phyloP scores from a whole-genome alignment of 495 filamentous ascomycete species.

The Darksidea phi region DNA sequence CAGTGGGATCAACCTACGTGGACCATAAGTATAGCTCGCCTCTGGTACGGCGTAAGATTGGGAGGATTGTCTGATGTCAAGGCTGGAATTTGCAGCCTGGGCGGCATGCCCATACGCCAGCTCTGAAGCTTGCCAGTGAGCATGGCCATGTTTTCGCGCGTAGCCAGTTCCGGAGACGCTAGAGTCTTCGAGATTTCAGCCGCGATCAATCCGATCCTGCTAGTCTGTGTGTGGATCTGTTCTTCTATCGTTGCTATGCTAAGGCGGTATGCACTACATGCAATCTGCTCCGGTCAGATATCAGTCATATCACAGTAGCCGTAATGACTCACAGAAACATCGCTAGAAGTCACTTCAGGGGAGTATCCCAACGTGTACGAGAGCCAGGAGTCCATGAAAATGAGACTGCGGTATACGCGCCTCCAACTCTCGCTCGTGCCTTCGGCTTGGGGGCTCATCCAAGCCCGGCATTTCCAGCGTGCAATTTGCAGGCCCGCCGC shows the following conservation, averaged over 20 bases:
- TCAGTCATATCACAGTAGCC: background rate
- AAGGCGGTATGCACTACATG: slow-evolving; percentile 4
- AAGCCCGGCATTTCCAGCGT: slow-evolving; percentile 25
- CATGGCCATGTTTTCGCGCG: slow-evolving; percentile 22
- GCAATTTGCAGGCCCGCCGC: slow-evolving; percentile 33
- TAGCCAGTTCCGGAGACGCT: slow-evolving; percentile 15
- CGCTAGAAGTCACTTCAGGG: slow-evolving; percentile 20
- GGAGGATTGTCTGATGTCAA: slow-evolving; percentile 16
- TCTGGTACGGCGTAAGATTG: slow-evolving; percentile 22
- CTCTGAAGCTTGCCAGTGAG: slow-evolving; percentile 22
- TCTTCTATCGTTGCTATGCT: slow-evolving; percentile 23
- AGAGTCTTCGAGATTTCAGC: slow-evolving; percentile 34
- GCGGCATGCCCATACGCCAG: slow-evolving; percentile 29
- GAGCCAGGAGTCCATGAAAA: slow-evolving; percentile 37
- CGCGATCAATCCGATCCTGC: slow-evolving; percentile 31
- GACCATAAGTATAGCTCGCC: slow-evolving; percentile 33
- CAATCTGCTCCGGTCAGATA: slow-evolving; percentile 19
- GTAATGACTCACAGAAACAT: slow-evolving; percentile 24
- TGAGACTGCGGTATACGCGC: slow-evolving; percentile 29
- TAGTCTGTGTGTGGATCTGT: slow-evolving; percentile 27
- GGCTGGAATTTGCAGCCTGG: slow-evolving; percentile 14
- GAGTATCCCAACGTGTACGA: slow-evolving; percentile 34
- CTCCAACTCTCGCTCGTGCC: slow-evolving; percentile 13
- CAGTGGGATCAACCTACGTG: slow-evolving; percentile 15
- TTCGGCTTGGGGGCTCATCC: background rate